Evolutionary conservation across 2,329 filamentous ascomycete species (phyloP), one percentile per base, ranked within the genome.

Genomic region (Scedosporium dehoogii): DNA sequence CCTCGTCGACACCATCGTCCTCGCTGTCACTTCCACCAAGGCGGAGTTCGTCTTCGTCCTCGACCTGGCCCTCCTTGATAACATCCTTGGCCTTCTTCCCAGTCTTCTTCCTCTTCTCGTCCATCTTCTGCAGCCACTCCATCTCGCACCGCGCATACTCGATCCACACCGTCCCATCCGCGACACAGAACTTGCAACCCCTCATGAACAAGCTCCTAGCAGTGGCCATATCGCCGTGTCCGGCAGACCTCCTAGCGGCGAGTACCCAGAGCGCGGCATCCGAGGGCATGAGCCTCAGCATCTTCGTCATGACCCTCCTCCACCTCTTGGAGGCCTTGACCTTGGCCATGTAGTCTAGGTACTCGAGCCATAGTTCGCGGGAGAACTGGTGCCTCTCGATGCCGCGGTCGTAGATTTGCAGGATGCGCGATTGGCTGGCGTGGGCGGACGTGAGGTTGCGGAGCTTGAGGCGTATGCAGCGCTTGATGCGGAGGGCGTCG

Each of bases 101-200:
- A 77, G 79, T 70, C 85, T 82, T 79, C 68, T 81, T 81, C 73
- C 87, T 86, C 72, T 91, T 85, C 64, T 85, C 85, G 63, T 90
- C 86, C 70, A 97, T 85, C 76, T 90, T 92, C 60, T 84, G 85
- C 62, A 97, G 80, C 80, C 96, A 97, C 65, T 94, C 88, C 85
- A 96, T 91, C 79, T 99, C 94, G 70, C 93, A 82, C 70, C 90
- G 88, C 7, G 90, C 89, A 72, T 97, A 97, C 75, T 96, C 91
- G 41, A 96, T 72, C 92, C 93, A 99, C 60, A 99, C 74, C 18
- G 80, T 79, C 66, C 81, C 85, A 57, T 89, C 87, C 58, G 79
- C 84, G 60, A 87, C 91, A 77, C 92, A 97, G 74, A 99, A 97
- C 51, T 94, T 82, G 70, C 96, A 83, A 0, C 92, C 94, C 65